Evolutionary conservation across 2,329 filamentous ascomycete species (phyloP).

Genomic region (Emmonsiellopsis sp.): DNA sequence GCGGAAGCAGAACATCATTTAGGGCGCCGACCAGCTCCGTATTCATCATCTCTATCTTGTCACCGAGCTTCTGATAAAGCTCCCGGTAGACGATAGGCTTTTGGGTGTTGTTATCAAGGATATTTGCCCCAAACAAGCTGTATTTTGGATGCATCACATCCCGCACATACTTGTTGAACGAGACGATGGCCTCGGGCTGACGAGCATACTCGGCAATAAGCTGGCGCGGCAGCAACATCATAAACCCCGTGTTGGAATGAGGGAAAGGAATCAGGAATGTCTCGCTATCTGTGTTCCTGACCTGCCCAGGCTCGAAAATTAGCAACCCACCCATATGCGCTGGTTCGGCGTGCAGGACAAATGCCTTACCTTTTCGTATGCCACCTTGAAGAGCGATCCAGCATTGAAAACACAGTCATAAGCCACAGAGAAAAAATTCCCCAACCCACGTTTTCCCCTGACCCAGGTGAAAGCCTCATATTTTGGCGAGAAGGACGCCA

Average conservation of each 20-base stretch:
- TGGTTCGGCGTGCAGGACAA: background rate
- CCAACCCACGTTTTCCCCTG: background rate
- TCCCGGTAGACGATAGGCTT: constrained; percentile 7
- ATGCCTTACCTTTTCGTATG: background rate
- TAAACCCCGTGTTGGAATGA: constrained; percentile 1
- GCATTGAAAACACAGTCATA: background rate
- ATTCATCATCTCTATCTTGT: constrained; percentile 9
- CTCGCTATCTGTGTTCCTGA: background rate
- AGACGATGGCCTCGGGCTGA: constrained; percentile 1
- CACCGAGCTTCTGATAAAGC: constrained; percentile 7
- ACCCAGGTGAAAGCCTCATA: background rate
- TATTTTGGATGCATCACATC: constrained; percentile 3
- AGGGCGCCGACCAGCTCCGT: constrained; percentile 6
- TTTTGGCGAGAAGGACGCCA: background rate
- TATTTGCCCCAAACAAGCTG: background rate
- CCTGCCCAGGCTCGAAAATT: background rate
- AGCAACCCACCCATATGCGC: background rate
- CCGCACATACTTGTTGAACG: background rate
- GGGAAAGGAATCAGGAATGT: constrained; percentile 2
- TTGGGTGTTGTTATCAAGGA: constrained; percentile 4
- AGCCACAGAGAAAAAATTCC: background rate
- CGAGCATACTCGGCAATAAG: background rate
- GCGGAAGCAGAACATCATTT: constrained; percentile 2
- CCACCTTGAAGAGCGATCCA: background rate
- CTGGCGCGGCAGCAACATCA: background rate